phyloP scores from a whole-genome alignment of 176 grass and related monocot genomes.

The Musa schizocarpa region DNA sequence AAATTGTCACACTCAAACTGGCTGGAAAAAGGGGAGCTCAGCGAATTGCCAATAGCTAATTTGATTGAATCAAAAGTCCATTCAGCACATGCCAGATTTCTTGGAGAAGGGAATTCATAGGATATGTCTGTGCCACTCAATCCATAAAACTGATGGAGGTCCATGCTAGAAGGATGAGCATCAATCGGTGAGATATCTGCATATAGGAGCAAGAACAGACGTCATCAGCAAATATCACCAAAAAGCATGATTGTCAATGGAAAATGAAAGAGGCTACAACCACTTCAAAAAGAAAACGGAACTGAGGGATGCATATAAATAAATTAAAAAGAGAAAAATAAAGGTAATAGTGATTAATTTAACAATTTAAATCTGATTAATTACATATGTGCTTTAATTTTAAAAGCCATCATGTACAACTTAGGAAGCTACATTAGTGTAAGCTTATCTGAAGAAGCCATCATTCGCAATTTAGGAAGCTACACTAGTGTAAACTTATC shows the following conservation, averaged over 20 bases:
- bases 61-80: constrained; percentile 41
- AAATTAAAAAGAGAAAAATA: too few relatives aligned
- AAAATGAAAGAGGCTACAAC: not conserved
- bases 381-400: too few relatives aligned
- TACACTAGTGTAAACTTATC: too few relatives aligned
- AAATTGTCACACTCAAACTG: constrained; percentile 59
- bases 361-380: too few relatives aligned
- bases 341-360: too few relatives aligned
- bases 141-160: constrained; percentile 67
- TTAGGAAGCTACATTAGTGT: too few relatives aligned
- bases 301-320: too few relatives aligned
- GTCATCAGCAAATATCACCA: not conserved
- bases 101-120: constrained; percentile 41
- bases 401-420: too few relatives aligned
- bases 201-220: constrained; percentile 5
- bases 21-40: constrained; percentile 55
- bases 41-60: constrained; percentile 46
- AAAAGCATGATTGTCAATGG: not conserved
- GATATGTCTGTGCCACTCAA: constrained; percentile 32
- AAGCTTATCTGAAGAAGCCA: too few relatives aligned
- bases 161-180: constrained; percentile 63
- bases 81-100: constrained; percentile 31
- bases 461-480: too few relatives aligned
- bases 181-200: constrained; percentile 47
- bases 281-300: too few relatives aligned